Percentiles rank a stretch among this genome's conserved stretches.
Evolutionary conservation across 768 basidiomycete species (phyloP).

Genomic region (Russula foetens): DNA sequence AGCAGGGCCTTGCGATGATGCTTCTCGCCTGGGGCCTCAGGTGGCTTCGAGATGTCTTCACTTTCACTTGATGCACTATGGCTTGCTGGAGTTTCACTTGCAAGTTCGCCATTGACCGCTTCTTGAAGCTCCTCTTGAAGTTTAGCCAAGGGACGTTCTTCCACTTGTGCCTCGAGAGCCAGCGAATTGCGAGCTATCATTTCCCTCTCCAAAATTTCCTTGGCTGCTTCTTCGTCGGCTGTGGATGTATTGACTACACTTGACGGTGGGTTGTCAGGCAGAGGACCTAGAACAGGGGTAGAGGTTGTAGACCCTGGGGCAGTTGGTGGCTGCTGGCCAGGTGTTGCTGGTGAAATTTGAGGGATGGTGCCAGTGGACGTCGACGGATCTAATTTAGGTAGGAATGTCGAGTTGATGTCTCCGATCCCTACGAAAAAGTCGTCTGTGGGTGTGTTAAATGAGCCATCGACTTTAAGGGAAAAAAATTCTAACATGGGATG

Average conservation of each 20-base stretch:
- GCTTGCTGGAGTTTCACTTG: not conserved
- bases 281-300: not conserved
- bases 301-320: slow-evolving; percentile 1
- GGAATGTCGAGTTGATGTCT: slow-evolving; percentile 93
- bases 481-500: slow-evolving; percentile 72
- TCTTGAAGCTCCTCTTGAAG: slow-evolving; percentile 73
- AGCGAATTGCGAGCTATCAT: slow-evolving; percentile 64
- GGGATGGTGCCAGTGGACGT: slow-evolving; percentile 32
- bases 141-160: slow-evolving; percentile 81
- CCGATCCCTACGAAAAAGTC: slow-evolving; percentile 98
- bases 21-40: slow-evolving; percentile 33
- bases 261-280: not conserved
- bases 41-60: slow-evolving; percentile 1
- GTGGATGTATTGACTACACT: slow-evolving; percentile 13
- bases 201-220: slow-evolving; percentile 42
- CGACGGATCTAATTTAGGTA: slow-evolving; percentile 67
- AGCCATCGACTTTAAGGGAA: not conserved
- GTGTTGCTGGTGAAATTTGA: slow-evolving; percentile 15
- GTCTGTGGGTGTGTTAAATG: slow-evolving; percentile 42
- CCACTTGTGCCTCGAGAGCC: slow-evolving; percentile 75
- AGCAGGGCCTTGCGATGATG: slow-evolving; percentile 62
- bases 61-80: not conserved
- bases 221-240: slow-evolving; percentile 30
- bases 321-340: not conserved
- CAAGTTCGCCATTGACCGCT: slow-evolving; percentile 25